Percentiles rank a stretch among this genome's conserved stretches.
phyloP scores from a whole-genome alignment of 345 rosid species.

The Eucalyptus curtisii region DNA sequence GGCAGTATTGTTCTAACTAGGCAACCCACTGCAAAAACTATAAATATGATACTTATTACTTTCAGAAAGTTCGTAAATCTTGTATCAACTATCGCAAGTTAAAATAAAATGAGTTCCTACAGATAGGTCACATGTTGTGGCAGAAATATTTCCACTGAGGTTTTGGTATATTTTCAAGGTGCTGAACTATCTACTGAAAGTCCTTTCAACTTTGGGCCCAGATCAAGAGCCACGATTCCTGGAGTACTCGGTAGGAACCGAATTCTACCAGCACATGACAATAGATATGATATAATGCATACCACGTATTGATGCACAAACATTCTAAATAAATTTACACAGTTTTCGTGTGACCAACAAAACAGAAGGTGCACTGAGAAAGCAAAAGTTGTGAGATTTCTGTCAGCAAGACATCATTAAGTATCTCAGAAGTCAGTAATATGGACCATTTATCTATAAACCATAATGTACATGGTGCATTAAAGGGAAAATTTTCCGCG shows the following conservation, averaged over 20 bases:
- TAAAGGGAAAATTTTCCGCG: fast-evolving
- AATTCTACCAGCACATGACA: constrained; percentile 93
- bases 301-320: constrained; percentile 82
- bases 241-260: constrained; percentile 88
- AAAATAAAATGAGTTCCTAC: constrained; percentile 24
- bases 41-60: neutral
- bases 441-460: neutral
- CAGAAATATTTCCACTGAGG: constrained; percentile 74
- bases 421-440: neutral
- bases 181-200: constrained; percentile 73
- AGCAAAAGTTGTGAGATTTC: neutral
- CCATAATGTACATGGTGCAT: neutral
- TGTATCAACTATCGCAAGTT: no score
- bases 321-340: neutral
- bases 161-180: constrained; percentile 81
- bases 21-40: neutral
- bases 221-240: constrained; percentile 96
- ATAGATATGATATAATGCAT: constrained; percentile 85
- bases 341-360: neutral
- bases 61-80: no score
- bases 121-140: constrained; percentile 78
- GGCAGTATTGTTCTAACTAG: neutral
- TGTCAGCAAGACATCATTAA: neutral
- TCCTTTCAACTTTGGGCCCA: constrained; percentile 75
- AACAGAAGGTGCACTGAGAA: neutral